Evolutionary conservation across 805 yeast genomes (phyloP).

Genomic region (Cyberlindnera maritima): DNA sequence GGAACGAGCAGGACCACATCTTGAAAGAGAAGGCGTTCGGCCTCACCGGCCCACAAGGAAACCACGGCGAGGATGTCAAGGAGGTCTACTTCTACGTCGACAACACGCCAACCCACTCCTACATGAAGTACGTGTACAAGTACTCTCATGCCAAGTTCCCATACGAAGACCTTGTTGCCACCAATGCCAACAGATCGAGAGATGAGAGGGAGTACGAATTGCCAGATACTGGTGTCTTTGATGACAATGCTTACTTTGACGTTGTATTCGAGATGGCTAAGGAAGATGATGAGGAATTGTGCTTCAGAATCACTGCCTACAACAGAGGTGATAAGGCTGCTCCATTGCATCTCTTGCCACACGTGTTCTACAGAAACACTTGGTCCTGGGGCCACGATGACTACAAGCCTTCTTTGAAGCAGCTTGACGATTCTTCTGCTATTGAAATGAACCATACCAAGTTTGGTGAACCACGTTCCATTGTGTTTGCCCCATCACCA

Average conservation of each 20-base stretch:
- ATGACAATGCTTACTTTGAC: constrained; percentile 69
- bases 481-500: constrained; percentile 77
- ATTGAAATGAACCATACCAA: constrained; percentile 64
- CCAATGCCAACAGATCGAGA: constrained; percentile 63
- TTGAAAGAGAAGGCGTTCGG: constrained; percentile 87
- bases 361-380: constrained; percentile 78
- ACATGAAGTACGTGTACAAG: constrained; percentile 87
- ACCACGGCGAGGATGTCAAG: constrained; percentile 95
- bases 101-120: constrained; percentile 90
- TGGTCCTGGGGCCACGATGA: constrained; percentile 86
- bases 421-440: constrained; percentile 38
- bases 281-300: constrained; percentile 73
- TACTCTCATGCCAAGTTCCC: constrained; percentile 89
- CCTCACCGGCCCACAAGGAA: constrained; percentile 88
- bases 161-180: constrained; percentile 67
- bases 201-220: constrained; percentile 76
- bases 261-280: constrained; percentile 89
- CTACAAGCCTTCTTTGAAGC: constrained; percentile 45
- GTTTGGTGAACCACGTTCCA: constrained; percentile 61
- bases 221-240: constrained; percentile 74
- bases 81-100: constrained; percentile 82
- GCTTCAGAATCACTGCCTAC: constrained; percentile 83
- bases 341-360: constrained; percentile 86
- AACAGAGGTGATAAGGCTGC: constrained; percentile 81
- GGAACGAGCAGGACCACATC: constrained; percentile 87